Conservation (phyloP, 1,284 basidiomycete genomes). For the Sporisorium exsertum region DNA sequence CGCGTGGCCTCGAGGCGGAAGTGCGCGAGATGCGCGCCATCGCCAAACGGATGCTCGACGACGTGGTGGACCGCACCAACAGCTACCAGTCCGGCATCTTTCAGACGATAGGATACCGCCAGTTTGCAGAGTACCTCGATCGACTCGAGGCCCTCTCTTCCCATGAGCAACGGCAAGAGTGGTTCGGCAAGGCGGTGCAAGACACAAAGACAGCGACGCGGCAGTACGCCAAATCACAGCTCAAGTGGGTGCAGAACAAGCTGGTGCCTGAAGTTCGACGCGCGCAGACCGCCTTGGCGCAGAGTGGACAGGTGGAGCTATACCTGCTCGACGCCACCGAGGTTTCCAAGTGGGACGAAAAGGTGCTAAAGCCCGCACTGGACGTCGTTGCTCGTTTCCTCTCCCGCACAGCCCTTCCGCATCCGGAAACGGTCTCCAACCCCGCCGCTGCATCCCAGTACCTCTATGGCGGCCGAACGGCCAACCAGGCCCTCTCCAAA, state of each 20-base stretch:
- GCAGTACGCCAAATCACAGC: constrained; percentile 90
- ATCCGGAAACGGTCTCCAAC: constrained; percentile 75
- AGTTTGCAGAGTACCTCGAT: constrained; percentile 80
- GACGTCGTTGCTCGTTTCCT: constrained; percentile 73
- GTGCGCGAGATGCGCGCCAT: constrained; percentile 74
- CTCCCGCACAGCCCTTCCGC: constrained; percentile 72
- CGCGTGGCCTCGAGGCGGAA: constrained; percentile 87
- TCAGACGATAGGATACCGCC: constrained; percentile 94
- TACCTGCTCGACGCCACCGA: constrained; percentile 79
- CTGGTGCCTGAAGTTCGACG: constrained; percentile 78
- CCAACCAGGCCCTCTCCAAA: constrained; percentile 71
- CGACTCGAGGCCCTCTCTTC: constrained; percentile 42
- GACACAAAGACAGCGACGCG: constrained; percentile 87
- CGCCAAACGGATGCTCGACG: constrained; percentile 47
- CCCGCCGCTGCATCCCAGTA: constrained; percentile 73
- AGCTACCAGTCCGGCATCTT: constrained; percentile 78
- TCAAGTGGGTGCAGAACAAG: constrained; percentile 93
- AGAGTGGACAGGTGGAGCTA: constrained; percentile 66
- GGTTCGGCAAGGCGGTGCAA: constrained; percentile 77
- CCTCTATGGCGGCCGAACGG: constrained; percentile 9
- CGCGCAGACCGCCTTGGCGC: constrained; percentile 18
- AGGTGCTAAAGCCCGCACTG: constrained; percentile 61
- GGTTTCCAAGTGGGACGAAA: constrained; percentile 73
- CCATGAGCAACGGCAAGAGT: constrained; percentile 33
- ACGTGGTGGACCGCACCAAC: constrained; percentile 69